Base-by-base conservation (phyloP, 352 stramenopile species). In the Phytophthora fragariae region DNA sequence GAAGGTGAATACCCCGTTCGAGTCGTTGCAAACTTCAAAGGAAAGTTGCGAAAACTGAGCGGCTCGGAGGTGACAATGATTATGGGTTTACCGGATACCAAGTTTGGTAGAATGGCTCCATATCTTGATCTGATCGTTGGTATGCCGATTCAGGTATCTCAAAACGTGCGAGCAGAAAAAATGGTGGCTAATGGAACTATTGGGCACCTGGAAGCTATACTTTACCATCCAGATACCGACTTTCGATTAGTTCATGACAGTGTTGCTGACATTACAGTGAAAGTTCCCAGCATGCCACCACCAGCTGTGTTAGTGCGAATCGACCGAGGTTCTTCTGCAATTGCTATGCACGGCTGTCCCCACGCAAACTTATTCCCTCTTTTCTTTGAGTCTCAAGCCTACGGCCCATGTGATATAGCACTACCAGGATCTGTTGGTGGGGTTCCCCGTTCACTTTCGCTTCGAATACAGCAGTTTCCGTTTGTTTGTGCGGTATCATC, bases 111-210 rank as follows among this genome's bases (percentile, higher is more conserved):
- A 24, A 65, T 65, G 58, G 47, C 35, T 2, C 35, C 61, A 3
- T 61, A 56, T 5, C 9, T 68, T 6, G 50, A 55, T 17, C 14
- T 68, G 6, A 61, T 61, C 10, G 3, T 60, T 17, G 50, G 24
- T 27, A 27, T 27, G 24, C 24, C 24, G 24, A 27, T 68, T 31
- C 61, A 61, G 39, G 17, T 68, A 12, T 44, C 61, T 1, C 61
- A 68, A 27, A 27, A 27, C 24, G 24, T 27, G 24, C 24, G 24
- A 27, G 24, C 24, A 27, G 24, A 27, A 27, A 52, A 68, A 68
- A 33, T 62, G 21, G 29, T 75, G 11, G 68, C 68, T 0, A 75
- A 75, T 9, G 61, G 57, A 29, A 65, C 61, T 2, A 14, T 71
- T 3, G 68, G 39, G 2, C 24, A 1, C 0, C 33, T 75, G 19